Percentiles rank a stretch among this genome's conserved stretches.
phyloP scores from a whole-genome alignment of 352 stramenopile genomes.

The Globisporangium sylvaticum region DNA sequence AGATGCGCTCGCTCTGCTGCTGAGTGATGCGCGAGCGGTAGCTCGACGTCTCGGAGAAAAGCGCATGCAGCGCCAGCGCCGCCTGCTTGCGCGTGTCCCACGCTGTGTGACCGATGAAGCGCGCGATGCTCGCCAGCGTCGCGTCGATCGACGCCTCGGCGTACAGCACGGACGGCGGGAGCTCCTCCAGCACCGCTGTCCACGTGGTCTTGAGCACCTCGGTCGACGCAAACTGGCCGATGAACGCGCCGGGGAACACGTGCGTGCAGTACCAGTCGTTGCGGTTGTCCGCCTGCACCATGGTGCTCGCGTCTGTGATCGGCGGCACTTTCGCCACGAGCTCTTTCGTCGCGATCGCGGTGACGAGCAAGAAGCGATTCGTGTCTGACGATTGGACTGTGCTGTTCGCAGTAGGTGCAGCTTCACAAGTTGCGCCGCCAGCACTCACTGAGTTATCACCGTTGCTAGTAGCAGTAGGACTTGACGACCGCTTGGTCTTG shows the following conservation, averaged over 20 bases:
- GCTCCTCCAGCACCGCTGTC: constrained; percentile 55
- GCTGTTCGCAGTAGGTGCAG: not conserved
- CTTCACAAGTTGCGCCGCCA: not conserved
- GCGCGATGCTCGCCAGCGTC: constrained; percentile 34
- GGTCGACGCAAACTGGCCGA: constrained; percentile 62
- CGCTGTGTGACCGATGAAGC: constrained; percentile 58
- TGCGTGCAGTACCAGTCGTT: constrained; percentile 65
- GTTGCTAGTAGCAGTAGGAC: not conserved
- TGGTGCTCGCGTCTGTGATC: constrained; percentile 28
- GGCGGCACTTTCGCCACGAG: constrained; percentile 58
- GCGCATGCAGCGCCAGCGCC: constrained; percentile 51
- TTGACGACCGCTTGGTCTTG: not conserved
- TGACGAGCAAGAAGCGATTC: constrained; percentile 68
- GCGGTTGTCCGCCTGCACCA: constrained; percentile 35
- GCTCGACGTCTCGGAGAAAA: constrained; percentile 36
- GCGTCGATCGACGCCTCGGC: constrained; percentile 41
- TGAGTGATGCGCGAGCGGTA: constrained; percentile 42
- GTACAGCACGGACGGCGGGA: constrained; percentile 63
- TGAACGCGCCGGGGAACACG: constrained; percentile 70
- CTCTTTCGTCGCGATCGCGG: constrained; percentile 63
- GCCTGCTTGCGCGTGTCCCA: constrained; percentile 76
- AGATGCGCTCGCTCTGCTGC: constrained; percentile 47
- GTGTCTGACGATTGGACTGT: constrained; percentile 24
- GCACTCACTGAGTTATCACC: not conserved
- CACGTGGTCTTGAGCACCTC: constrained; percentile 44